Percentiles rank a stretch among this genome's conserved stretches.
Conservation (phyloP, 2,329 filamentous ascomycete genomes). For the Aspergillus clavatus region DNA sequence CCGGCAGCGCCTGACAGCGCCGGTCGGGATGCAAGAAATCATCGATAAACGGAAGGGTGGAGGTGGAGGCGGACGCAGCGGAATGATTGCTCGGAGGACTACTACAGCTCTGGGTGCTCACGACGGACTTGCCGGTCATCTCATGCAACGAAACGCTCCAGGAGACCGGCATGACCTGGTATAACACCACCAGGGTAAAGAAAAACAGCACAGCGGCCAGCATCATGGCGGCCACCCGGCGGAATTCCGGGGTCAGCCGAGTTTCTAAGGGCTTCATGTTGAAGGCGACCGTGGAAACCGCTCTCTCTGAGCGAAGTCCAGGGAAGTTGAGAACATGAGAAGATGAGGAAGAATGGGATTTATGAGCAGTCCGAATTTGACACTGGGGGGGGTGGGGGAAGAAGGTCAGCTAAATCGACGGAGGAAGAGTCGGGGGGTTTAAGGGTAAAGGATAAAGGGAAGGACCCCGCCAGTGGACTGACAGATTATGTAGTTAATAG, state of each 20-base stretch:
- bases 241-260: background rate
- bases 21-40: slow-evolving; percentile 9
- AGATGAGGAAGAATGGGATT: background rate
- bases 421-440: no score
- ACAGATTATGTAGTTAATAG: no score
- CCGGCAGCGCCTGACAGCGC: slow-evolving; percentile 41
- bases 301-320: background rate
- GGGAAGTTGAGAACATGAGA: background rate
- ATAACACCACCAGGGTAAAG: background rate
- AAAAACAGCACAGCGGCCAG: background rate
- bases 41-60: background rate
- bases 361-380: no score
- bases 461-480: no score
- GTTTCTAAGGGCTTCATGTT: background rate
- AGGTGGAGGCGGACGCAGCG: background rate
- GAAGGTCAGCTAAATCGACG: no score
- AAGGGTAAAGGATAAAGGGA: no score
- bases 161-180: background rate
- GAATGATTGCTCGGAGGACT: background rate
- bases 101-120: background rate
- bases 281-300: background rate
- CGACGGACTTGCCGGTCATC: background rate
- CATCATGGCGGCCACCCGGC: background rate
- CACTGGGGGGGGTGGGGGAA: no score
- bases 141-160: background rate